Evolutionary conservation across 2,329 filamentous ascomycete species (phyloP), one percentile per base, ranked within the genome.

Genomic region (Trichoderma endophyticum): DNA sequence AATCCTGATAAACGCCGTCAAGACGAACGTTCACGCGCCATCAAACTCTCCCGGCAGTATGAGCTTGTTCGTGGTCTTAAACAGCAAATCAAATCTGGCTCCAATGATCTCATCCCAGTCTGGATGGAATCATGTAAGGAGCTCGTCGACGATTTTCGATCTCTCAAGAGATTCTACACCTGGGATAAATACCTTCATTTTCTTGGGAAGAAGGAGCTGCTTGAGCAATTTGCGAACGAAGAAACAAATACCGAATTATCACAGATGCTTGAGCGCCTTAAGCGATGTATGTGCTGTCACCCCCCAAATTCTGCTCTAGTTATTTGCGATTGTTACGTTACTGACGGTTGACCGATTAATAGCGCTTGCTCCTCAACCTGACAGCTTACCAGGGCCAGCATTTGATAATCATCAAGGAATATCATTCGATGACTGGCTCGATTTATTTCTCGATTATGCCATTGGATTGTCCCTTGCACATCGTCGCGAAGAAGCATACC

Each of bases 361-460:
- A 82, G 81, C 80, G 48, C 76, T 82, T 48, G 79, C 79, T 30
- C 80, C 81, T n/a, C 75, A 77, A 28, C 71, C 73, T 15, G 78
- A 77, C n/a, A 70, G 75, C 21, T 70, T 73, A 26, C 57, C 56
- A 14, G 66, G 75, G 72, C 21, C 59, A 70, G 59, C 75, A 77
- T 60, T 78, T 4, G 82, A 83, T 30, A 84, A 79, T 72, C 95
- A 94, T 78, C 91, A 93, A 75, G 92, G 92, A 8, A 93, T 98
- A 61, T 84, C 90, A 0, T 97, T 98, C 78, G 86, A 91, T 72
- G 87, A 90, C 61, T 99, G 96, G 96, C 87, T 98, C 3, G 93
- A 97, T 75, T 86, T 97, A 1, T 97, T 99, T 79, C 87, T 97
- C 43, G 93, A 96, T 77, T 97, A 97, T 79, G 92, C 94, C 3